A percentile compares a stretch with the other conserved stretches of the same genome.
phyloP scores from a whole-genome alignment of 352 stramenopile genomes.

The Plasmopara viticola region DNA sequence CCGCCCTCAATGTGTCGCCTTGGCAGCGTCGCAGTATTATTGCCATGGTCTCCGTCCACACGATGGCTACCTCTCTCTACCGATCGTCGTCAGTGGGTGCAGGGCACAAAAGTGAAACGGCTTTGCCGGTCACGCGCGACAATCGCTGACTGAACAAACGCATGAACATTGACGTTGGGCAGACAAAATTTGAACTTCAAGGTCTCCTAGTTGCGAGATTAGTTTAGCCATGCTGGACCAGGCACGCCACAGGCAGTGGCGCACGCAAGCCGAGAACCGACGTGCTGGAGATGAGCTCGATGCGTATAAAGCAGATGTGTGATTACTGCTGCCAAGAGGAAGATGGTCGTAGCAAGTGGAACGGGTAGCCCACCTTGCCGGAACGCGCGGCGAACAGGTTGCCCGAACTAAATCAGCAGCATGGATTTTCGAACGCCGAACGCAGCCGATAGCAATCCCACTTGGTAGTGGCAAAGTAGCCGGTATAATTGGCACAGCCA shows the following conservation, averaged over 20 bases:
- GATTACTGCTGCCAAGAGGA: not conserved
- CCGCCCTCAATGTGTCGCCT: too few species aligned
- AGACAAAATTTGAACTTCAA: not conserved
- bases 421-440: slow-evolving; percentile 1
- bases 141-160: slow-evolving; percentile 5
- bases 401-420: slow-evolving; percentile 7
- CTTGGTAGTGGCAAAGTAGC: not conserved
- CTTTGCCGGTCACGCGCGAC: slow-evolving; percentile 3
- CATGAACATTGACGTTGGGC: not conserved
- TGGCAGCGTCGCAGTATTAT: slow-evolving; percentile 3
- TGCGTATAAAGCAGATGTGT: not conserved
- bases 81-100: not conserved
- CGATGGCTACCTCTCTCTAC: not conserved
- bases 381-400: slow-evolving; percentile 10
- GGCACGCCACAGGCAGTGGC: not conserved
- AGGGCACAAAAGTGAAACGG: slow-evolving; percentile 2
- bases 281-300: slow-evolving; percentile 8
- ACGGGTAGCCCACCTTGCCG: slow-evolving; percentile 5
- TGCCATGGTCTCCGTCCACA: not conserved
- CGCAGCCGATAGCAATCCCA: not conserved
- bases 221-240: not conserved
- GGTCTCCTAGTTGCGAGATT: not conserved
- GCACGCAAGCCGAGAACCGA: slow-evolving; percentile 8
- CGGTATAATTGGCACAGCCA: not conserved
- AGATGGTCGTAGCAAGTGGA: slow-evolving; percentile 5